These are phyloP conservation scores for Platanthera guangdongensis DNA, from an alignment of 106 monocot genomes.

Conservation along the genomic window DNA sequence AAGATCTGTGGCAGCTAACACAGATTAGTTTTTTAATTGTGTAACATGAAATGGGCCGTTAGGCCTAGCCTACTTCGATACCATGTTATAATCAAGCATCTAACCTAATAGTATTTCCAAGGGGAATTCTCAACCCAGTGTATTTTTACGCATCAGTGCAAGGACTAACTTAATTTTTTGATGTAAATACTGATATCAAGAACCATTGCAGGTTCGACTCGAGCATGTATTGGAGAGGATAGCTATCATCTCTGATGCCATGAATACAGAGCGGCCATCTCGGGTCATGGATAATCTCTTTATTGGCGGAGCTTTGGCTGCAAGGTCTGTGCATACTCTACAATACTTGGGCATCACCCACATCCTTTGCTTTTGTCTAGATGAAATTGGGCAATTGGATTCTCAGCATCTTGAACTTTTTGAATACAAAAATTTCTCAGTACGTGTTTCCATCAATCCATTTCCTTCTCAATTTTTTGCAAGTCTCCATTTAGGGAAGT, in stretches of 20 bases:
- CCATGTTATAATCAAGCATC: no score
- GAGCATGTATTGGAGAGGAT: conserved; percentile 96
- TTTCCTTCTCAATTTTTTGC: background rate
- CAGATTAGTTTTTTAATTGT: no score
- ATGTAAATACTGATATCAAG: background rate
- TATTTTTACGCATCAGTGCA: background rate
- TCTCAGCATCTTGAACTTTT: conserved; percentile 82
- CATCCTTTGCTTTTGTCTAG: conserved; percentile 83
- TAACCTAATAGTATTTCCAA: no score
- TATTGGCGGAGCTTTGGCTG: conserved; percentile 87
- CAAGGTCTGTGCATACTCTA: conserved; percentile 70
- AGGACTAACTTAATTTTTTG: background rate
- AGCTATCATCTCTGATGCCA: conserved; percentile 67
- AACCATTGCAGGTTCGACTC: conserved; percentile 60
- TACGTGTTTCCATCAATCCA: conserved; percentile 22
- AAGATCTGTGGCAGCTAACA: no score
- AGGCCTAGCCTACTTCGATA: no score
- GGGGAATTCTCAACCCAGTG: background rate
- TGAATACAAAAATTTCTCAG: conserved; percentile 84
- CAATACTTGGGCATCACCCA: conserved; percentile 83
- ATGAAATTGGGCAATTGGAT: conserved; percentile 98
- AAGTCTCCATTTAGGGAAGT: no score
- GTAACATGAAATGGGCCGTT: no score
- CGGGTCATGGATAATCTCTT: conserved; percentile 54
- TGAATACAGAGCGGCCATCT: conserved; percentile 82